A percentile compares a stretch with the other conserved stretches of the same genome.
Evolutionary conservation across 805 yeast genomes (phyloP).

Genomic region (Candida orba): DNA sequence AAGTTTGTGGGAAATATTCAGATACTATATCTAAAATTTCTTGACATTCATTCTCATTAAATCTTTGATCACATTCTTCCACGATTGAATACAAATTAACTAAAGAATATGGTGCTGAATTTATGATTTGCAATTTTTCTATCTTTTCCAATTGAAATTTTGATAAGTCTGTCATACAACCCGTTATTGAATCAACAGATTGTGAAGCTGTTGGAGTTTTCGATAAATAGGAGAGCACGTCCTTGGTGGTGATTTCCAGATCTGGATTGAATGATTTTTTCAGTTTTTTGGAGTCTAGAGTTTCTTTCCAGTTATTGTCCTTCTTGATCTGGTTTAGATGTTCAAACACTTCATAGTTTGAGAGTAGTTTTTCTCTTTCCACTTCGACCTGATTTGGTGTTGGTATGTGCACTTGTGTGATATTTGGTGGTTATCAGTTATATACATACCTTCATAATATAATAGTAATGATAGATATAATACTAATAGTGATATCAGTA

Average conservation of each 20-base stretch:
- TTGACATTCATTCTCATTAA: slow-evolving; percentile 58
- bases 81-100: slow-evolving; percentile 74
- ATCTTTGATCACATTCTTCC: slow-evolving; percentile 89
- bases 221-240: slow-evolving; percentile 19
- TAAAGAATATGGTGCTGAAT: slow-evolving; percentile 70
- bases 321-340: slow-evolving; percentile 39
- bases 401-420: too few relatives aligned
- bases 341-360: slow-evolving; percentile 49
- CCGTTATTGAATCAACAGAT: slow-evolving; percentile 22
- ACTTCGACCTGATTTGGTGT: slow-evolving; percentile 23
- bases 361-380: slow-evolving; percentile 45
- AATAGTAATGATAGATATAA: too few relatives aligned
- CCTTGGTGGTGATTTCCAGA: slow-evolving; percentile 29
- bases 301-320: slow-evolving; percentile 27
- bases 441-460: too few relatives aligned
- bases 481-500: too few relatives aligned
- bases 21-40: slow-evolving; percentile 48
- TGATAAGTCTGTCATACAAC: slow-evolving; percentile 24
- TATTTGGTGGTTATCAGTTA: too few relatives aligned
- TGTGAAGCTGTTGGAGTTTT: slow-evolving; percentile 18
- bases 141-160: slow-evolving; percentile 62
- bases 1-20: slow-evolving; percentile 39
- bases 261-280: slow-evolving; percentile 28
- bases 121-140: slow-evolving; percentile 78
- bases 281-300: slow-evolving; percentile 9